Base-by-base conservation (phyloP, 306 rosid species). In the Purshia tridentata region DNA sequence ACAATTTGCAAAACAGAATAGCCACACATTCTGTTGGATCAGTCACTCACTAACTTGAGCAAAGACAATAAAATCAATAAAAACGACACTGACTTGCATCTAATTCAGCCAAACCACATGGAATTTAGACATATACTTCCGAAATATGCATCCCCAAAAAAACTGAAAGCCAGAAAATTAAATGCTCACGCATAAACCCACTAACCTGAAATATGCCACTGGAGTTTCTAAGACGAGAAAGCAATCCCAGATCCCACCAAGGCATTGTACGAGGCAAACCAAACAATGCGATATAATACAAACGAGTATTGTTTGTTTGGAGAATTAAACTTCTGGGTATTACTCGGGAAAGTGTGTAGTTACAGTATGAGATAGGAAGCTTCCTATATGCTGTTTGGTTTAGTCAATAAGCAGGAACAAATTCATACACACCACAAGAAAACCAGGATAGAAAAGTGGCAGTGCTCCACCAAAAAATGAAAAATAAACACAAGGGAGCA, bases 201-300 rank as follows among this genome's bases (percentile, higher is more conserved):
- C 82, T 73, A 72, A 89, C 95, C 92, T 84, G 89, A 77, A 81
- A 78, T 23, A 51, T 66, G 35, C 80, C 79, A 12, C 81, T 72
- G 29, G 82, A 47, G 73, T 65, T 65, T 48, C 51, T 76, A 72
- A 85, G 83, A 67, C 84, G 60, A 77, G 80, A 85, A 71, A 81
- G 67, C 65, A 83, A 72, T 77, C 91, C 84, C 51, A 83, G 71
- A 83, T 84, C 82, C 88, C 81, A 83, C 90, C 88, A 81, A 40
- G 91, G 79, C 91, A 87, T 84, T 47, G 69, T 58, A 58, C 54
- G 49, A 73, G 77, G 65, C 73, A 63, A 60, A 46, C 57, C 23
- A 75, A 69, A 77, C 46, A 57, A 80, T 72, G n/a, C 41, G 69
- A 73, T 22, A 16, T 16, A 53, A 12, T 8, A 7, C 0, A 40